Evolutionary conservation across 306 rosid genomes (phyloP).

Genomic region (Dalbergia oliveri): DNA sequence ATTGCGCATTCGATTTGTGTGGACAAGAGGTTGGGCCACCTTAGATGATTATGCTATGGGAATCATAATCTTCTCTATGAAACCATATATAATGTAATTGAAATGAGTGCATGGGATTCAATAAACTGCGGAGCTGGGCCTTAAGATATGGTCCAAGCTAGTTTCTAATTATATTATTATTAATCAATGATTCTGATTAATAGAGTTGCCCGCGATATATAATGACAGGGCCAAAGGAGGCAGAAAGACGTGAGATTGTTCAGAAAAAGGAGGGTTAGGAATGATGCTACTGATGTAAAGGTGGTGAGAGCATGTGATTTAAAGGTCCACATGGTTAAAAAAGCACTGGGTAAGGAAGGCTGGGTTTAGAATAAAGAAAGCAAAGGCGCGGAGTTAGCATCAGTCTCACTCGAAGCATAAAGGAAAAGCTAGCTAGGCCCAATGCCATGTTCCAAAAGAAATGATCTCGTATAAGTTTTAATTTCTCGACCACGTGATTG

Average conservation of each 20-base stretch:
- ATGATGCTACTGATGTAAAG: slow-evolving; percentile 52
- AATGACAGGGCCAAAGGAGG: slow-evolving; percentile 42
- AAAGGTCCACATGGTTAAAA: slow-evolving; percentile 43
- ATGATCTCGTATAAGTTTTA: background rate
- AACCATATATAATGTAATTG: slow-evolving; percentile 18
- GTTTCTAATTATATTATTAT: slow-evolving; percentile 33
- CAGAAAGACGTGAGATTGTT: slow-evolving; percentile 46
- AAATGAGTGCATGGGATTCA: slow-evolving; percentile 26
- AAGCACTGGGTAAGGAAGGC: slow-evolving; percentile 33
- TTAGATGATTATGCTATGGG: slow-evolving; percentile 34
- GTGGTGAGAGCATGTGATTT: slow-evolving; percentile 53
- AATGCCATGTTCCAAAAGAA: slow-evolving; percentile 30
- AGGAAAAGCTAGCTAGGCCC: slow-evolving; percentile 23
- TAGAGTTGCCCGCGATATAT: slow-evolving; percentile 31
- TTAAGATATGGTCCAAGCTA: slow-evolving; percentile 37
- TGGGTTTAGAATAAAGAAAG: slow-evolving; percentile 51
- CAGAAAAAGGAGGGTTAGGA: slow-evolving; percentile 46
- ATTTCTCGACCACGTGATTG: slow-evolving; percentile 26
- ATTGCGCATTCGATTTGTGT: slow-evolving; percentile 27
- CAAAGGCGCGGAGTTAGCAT: slow-evolving; percentile 32
- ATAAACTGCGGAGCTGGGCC: slow-evolving; percentile 30
- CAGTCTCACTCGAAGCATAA: slow-evolving; percentile 44
- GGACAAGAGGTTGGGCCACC: slow-evolving; percentile 35
- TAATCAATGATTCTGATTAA: slow-evolving; percentile 40
- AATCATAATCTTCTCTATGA: slow-evolving; percentile 33